These are phyloP conservation scores for Penicillium lividum DNA, from an alignment of 495 filamentous ascomycete genomes.

Conservation along the genomic window DNA sequence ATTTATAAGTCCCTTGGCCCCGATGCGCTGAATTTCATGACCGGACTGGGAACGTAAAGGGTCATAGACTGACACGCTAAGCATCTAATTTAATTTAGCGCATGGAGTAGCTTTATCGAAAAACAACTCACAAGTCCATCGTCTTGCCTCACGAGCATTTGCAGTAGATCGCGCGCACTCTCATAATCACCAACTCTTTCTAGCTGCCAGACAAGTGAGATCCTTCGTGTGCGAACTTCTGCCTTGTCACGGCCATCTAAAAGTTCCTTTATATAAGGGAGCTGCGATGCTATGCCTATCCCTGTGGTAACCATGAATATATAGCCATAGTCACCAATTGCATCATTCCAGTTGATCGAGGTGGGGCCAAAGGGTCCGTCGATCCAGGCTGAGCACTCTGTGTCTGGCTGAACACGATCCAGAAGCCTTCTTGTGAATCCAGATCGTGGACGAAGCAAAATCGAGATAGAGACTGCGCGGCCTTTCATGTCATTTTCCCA, in stretches of 20 bases:
- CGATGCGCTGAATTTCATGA: slow-evolving; percentile 11
- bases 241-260: slow-evolving; percentile 31
- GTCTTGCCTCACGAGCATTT: slow-evolving; percentile 22
- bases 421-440: slow-evolving; percentile 35
- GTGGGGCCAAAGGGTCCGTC: slow-evolving; percentile 37
- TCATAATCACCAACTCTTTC: slow-evolving; percentile 26
- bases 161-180: slow-evolving; percentile 20
- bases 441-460: slow-evolving; percentile 30
- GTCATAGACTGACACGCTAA: slow-evolving; percentile 16
- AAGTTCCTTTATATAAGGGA: slow-evolving; percentile 40
- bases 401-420: slow-evolving; percentile 11
- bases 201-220: slow-evolving; percentile 35
- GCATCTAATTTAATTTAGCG: slow-evolving; percentile 9
- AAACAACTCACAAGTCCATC: slow-evolving; percentile 21
- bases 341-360: slow-evolving; percentile 10
- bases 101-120: no score
- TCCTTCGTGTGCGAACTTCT: slow-evolving; percentile 28
- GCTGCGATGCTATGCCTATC: slow-evolving; percentile 38
- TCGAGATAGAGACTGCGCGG: slow-evolving; percentile 18
- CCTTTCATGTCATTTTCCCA: slow-evolving; percentile 30
- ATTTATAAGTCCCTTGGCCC: slow-evolving; percentile 15
- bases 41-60: slow-evolving; percentile 1
- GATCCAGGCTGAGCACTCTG: slow-evolving; percentile 28
- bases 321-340: slow-evolving; percentile 34
- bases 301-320: slow-evolving; percentile 37